A percentile compares a stretch with the other conserved stretches of the same genome.
Evolutionary conservation across 306 rosid species (phyloP).

Genomic region (Prunus padus): DNA sequence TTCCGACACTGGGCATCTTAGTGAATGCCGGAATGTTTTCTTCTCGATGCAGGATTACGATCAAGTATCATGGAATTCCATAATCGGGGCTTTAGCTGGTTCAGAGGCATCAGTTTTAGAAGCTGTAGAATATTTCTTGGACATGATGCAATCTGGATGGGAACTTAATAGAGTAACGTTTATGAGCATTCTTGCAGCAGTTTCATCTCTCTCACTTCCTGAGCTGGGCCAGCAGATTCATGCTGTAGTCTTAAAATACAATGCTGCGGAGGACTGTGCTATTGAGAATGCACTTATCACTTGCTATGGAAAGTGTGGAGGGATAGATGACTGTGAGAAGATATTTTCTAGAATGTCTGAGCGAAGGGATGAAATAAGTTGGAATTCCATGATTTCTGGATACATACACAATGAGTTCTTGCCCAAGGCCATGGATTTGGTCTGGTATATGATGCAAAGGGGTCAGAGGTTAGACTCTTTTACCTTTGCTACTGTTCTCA

Average conservation of each 20-base stretch:
- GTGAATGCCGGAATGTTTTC: conserved; percentile 62
- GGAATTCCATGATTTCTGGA: conserved; percentile 95
- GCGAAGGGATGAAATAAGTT: conserved; percentile 77
- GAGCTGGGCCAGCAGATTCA: conserved; percentile 68
- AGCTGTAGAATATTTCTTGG: conserved; percentile 57
- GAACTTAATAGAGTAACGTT: conserved; percentile 68
- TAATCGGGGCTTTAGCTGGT: conserved; percentile 69
- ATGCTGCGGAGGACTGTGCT: conserved; percentile 46
- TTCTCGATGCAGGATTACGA: conserved; percentile 70
- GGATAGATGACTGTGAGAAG: conserved; percentile 63
- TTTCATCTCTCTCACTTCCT: conserved; percentile 61
- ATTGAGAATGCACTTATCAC: conserved; percentile 82
- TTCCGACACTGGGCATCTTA: conserved; percentile 58
- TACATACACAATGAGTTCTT: conserved; percentile 70
- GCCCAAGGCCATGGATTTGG: conserved; percentile 76
- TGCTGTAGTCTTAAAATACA: conserved; percentile 54
- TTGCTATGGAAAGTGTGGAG: conserved; percentile 74
- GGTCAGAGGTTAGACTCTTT: conserved; percentile 81
- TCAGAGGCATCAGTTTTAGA: conserved; percentile 52
- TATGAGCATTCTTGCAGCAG: conserved; percentile 65
- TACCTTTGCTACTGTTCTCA: conserved; percentile 89
- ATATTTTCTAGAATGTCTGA: conserved; percentile 69
- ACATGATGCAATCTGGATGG: conserved; percentile 80
- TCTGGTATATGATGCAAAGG: conserved; percentile 79
- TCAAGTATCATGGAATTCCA: conserved; percentile 83